Evolutionary conservation across 352 stramenopile genomes (phyloP).

Genomic region (Globisporangium solare): DNA sequence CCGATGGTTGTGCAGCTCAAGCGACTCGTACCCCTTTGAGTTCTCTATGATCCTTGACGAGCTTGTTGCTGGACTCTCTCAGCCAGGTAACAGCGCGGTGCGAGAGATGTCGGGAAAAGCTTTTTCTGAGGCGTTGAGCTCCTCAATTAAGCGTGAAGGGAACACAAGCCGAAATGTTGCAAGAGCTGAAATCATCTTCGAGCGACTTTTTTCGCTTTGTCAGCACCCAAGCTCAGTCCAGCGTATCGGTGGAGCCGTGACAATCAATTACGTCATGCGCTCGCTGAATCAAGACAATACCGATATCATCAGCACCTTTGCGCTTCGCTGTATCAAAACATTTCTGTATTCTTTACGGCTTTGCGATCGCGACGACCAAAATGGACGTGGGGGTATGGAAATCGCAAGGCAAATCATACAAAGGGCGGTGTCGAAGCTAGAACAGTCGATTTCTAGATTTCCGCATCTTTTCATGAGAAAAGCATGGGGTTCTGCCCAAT

Average conservation of each 20-base stretch:
- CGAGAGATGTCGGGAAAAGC: slow-evolving; percentile 60
- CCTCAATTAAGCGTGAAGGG: slow-evolving; percentile 31
- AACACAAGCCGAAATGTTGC: slow-evolving; percentile 7
- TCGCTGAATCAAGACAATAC: slow-evolving; percentile 56
- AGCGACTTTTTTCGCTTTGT: slow-evolving; percentile 70
- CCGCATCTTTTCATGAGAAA: slow-evolving; percentile 38
- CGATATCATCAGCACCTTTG: slow-evolving; percentile 44
- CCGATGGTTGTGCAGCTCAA: slow-evolving; percentile 58
- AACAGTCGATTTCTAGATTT: slow-evolving; percentile 48
- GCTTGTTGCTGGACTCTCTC: slow-evolving; percentile 45
- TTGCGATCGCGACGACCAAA: slow-evolving; percentile 37
- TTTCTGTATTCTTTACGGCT: slow-evolving; percentile 62
- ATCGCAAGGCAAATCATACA: slow-evolving; percentile 55
- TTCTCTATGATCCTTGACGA: slow-evolving; percentile 58
- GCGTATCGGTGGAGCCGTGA: slow-evolving; percentile 55
- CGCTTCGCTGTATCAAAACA: slow-evolving; percentile 58
- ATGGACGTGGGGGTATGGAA: slow-evolving; percentile 25
- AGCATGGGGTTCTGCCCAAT: slow-evolving; percentile 10
- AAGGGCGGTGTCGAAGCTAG: slow-evolving; percentile 54
- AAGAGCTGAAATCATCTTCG: slow-evolving; percentile 52
- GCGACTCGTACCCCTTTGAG: slow-evolving; percentile 60
- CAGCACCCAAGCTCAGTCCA: slow-evolving; percentile 53
- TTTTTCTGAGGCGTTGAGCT: slow-evolving; percentile 48
- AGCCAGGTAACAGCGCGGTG: slow-evolving; percentile 40
- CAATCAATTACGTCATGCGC: slow-evolving; percentile 67